Evolutionary conservation across 202 grass and related monocot genomes (phyloP).

Genomic region (Tripidium arundinaceum): DNA sequence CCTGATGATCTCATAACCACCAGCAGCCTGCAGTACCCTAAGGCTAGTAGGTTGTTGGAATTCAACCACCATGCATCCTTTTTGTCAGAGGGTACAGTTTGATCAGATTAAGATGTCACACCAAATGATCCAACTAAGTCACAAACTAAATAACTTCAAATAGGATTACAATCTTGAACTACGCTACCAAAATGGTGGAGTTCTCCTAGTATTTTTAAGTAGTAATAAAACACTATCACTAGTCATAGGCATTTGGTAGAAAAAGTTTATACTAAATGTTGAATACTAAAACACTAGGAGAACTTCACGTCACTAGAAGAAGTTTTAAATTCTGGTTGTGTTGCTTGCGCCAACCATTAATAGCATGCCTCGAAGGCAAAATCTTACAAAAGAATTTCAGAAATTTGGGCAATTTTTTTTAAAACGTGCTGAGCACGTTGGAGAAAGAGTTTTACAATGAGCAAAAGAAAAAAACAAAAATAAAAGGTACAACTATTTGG

Average conservation of each 20-base stretch:
- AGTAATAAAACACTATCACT: too few species aligned
- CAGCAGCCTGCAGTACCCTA: background rate
- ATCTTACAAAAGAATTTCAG: background rate
- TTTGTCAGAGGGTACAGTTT: background rate
- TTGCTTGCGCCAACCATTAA: background rate
- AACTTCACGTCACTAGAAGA: too few species aligned
- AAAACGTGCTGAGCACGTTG: too few species aligned
- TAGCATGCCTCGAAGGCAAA: background rate
- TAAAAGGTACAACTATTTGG: background rate
- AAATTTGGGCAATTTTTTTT: background rate
- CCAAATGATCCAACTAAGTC: slow-evolving; percentile 10
- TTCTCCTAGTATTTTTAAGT: too few species aligned
- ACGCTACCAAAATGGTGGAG: too few species aligned
- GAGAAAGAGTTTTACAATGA: too few species aligned
- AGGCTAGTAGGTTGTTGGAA: background rate
- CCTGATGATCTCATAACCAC: slow-evolving; percentile 13
- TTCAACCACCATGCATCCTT: background rate
- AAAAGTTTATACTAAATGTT: too few species aligned
- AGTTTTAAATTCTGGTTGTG: too few species aligned
- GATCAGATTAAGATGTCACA: slow-evolving; percentile 7
- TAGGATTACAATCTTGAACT: background rate
- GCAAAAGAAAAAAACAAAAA: too few species aligned
- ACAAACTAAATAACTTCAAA: background rate
- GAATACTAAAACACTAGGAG: too few species aligned
- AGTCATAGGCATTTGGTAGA: too few species aligned